Base-by-base conservation (phyloP, 192 early-diverging fungal species). In the Backusella luteola region DNA sequence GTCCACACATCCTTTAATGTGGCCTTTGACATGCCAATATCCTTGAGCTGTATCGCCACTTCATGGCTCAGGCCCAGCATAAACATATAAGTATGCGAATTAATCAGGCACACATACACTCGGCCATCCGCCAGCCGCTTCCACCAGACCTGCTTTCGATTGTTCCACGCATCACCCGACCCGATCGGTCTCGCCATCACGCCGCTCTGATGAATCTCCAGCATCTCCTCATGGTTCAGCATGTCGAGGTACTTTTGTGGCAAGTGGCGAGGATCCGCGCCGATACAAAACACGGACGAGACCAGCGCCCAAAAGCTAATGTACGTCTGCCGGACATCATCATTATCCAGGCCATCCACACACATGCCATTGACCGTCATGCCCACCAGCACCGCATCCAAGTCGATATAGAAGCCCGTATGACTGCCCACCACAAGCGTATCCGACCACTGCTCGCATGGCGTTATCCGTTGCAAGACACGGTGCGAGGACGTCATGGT, bases 81-180 rank as follows among this genome's bases (percentile, higher is more conserved):
- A 17, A 77, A 39, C n/a, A 59, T 42, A 35, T 75, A 81, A 2
- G 74, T 34, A 35, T 75, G 68, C 1, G 73, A 53, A 75, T 81
- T 81, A 35, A 81, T 78, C 7, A 81, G 36, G 11, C 80, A 77
- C 42, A 77, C 76, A 49, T 72, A 74, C 7, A 75, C 72, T 1
- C 76, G 46, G 3, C 80, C 80, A 44, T 81, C 73, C 15, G 69
- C 34, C 15, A 81, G 12, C 6, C 12, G 44, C 35, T 81, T 81
- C 76, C 76, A 78, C 80, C 80, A 81, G 1, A 81, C 63, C 56
- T 81, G 80, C 11, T 73, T 74, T 71, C 76, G 76, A 38, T 81
- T 81, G 12, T 66, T 38, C 73, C 76, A 75, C 1, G 72, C 76
- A 67, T 77, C 63, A 0, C 76, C 80, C 32, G 71, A 77, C 3